phyloP scores from a whole-genome alignment of 192 early-diverging fungal genomes.

The Podila verticillata region DNA sequence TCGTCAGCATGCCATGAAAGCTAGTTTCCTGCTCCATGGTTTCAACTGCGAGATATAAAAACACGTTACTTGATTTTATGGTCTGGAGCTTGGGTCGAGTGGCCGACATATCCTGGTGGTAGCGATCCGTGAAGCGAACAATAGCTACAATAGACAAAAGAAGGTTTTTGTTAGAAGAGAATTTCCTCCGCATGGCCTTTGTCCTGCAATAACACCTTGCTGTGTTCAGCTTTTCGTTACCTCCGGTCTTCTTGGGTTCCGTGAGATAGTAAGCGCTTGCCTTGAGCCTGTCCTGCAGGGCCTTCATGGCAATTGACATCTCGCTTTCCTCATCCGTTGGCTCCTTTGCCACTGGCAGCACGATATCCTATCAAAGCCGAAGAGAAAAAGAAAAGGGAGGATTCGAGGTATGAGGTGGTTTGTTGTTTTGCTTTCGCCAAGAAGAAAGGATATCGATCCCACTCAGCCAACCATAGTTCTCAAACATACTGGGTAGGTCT shows the following conservation, averaged over 20 bases:
- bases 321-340: conserved; percentile 21
- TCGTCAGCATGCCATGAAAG: neutral
- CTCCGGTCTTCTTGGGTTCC: conserved; percentile 36
- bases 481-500: conserved; percentile 39
- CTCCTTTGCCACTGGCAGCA: conserved; percentile 26
- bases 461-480: neutral
- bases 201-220: too few relatives aligned
- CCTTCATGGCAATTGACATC: conserved; percentile 34
- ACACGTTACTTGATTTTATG: conserved; percentile 38
- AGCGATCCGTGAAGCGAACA: conserved; percentile 43
- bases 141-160: conserved; percentile 17
- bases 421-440: neutral
- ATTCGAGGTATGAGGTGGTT: neutral
- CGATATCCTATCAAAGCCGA: conserved; percentile 23
- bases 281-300: conserved; percentile 22
- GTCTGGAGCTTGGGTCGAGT: conserved; percentile 31
- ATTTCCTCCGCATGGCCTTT: too few relatives aligned
- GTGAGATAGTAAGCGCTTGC: conserved; percentile 41
- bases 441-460: neutral
- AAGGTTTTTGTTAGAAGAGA: too few relatives aligned
- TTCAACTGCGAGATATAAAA: neutral
- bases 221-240: conserved; percentile 12
- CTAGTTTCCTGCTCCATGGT: neutral
- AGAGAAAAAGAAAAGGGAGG: neutral
- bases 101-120: conserved; percentile 35